Base-by-base conservation (phyloP, 306 rosid species). In the Cucurbita maxima region DNA sequence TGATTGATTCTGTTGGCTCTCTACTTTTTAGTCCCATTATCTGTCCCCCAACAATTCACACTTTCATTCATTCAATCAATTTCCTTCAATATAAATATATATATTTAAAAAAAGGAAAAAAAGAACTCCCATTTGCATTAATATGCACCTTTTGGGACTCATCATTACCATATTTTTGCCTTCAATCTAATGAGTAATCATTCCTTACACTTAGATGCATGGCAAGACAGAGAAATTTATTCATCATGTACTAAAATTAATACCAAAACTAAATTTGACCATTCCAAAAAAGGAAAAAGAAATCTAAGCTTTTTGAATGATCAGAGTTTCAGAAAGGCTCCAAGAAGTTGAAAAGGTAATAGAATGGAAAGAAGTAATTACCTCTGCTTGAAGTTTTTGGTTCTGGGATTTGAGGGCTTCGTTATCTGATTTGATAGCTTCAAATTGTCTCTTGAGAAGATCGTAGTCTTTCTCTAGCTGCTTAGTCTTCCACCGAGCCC, bases 1-100 rank as follows among this genome's bases (percentile, higher is more conserved):
- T 95, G 64, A 95, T 95, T 0, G 97, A 91, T 81, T 91, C 99
- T 12, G 92, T 88, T 81, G 99, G 96, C 30, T 95, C 99, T 87
- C 96, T 89, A 81, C 60, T 89, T 83, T 95, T 95, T 81, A 95
- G 79, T 80, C 89, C 89, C 96, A 86, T 54, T 84, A 95, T 88
- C 99, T 95, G 85, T 58, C 48, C 44, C 38, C 59, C 66, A 45
- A 45, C 14, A 53, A n/a, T 30, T 14, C 55, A 48, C 69, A 30
- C 3, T 30, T 30, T 69, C 47, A 75, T 30, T 69, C 47, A 75
- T 7, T 7, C 25, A 47, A 75, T 76, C 7, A n/a, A 47, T 3
- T 58, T 47, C 12, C 67, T 34, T 30, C 41, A 30, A 14, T 38
- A 75, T 37, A 72, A 1, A 52, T 9, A 50, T 9, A 51, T 43